phyloP scores from a whole-genome alignment of 2,329 filamentous ascomycete genomes.

The Aspergillus sp. region DNA sequence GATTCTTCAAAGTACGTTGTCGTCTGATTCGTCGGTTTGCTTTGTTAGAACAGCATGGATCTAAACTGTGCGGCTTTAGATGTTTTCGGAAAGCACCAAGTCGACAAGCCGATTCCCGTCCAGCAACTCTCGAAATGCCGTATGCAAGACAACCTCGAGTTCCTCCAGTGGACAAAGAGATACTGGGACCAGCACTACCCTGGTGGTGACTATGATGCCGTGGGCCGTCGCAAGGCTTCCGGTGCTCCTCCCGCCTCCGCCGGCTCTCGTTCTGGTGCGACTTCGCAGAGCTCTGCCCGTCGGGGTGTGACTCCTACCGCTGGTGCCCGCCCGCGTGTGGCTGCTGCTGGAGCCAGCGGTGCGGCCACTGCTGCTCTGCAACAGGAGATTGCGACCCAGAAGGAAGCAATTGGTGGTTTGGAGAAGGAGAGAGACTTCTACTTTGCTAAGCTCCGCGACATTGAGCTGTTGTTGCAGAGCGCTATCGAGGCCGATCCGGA shows the following conservation, averaged over 20 bases:
- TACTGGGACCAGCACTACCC: slow-evolving; percentile 99
- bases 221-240: slow-evolving; percentile 73
- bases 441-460: slow-evolving; percentile 96
- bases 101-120: slow-evolving; percentile 87
- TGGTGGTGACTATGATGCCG: slow-evolving; percentile 91
- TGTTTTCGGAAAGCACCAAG: slow-evolving; percentile 72
- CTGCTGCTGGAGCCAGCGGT: slow-evolving; percentile 39
- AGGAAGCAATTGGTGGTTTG: slow-evolving; percentile 89
- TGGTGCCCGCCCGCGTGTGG: slow-evolving; percentile 41
- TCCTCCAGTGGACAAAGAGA: slow-evolving; percentile 91
- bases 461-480: slow-evolving; percentile 88
- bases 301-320: slow-evolving; percentile 58
- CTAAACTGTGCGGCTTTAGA: slow-evolving; percentile 40
- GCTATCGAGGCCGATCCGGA: slow-evolving; percentile 88
- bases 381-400: slow-evolving; percentile 79
- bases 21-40: neutral
- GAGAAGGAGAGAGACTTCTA: slow-evolving; percentile 98
- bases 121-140: slow-evolving; percentile 91
- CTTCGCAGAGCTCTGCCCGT: slow-evolving; percentile 43
- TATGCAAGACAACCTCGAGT: slow-evolving; percentile 99
- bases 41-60: neutral
- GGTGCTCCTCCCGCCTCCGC: slow-evolving; percentile 48
- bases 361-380: slow-evolving; percentile 62
- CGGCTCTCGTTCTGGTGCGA: slow-evolving; percentile 44
- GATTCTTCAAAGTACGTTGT: slow-evolving; percentile 74